Conservation (phyloP, 805 yeast species). For the Kodamaea nitidulidarum region DNA sequence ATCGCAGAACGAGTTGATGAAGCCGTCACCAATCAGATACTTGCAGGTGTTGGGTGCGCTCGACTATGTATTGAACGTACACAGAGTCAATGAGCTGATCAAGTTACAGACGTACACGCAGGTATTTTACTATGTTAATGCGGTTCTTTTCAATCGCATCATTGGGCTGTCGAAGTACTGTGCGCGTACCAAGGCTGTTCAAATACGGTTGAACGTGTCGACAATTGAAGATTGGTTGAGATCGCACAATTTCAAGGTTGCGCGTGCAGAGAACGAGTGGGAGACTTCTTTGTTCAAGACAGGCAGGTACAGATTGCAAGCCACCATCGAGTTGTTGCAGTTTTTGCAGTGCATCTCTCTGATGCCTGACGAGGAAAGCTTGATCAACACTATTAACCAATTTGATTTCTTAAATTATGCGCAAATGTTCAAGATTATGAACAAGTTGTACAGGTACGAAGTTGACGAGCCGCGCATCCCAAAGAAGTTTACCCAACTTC, state of each 20-base stretch:
- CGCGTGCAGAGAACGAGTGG: conserved; percentile 13
- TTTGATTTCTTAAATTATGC: conserved; percentile 58
- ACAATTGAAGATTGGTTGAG: conserved; percentile 92
- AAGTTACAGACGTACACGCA: conserved; percentile 74
- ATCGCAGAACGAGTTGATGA: conserved; percentile 68
- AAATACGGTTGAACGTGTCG: conserved; percentile 80
- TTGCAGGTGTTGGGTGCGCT: conserved; percentile 87
- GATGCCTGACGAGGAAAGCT: conserved; percentile 59
- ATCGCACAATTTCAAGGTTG: conserved; percentile 46
- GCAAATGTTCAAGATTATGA: conserved; percentile 64
- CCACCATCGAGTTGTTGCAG: conserved; percentile 75
- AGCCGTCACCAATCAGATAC: conserved; percentile 83
- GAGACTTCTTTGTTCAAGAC: conserved; percentile 54
- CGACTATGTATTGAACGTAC: conserved; percentile 77
- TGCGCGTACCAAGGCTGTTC: conserved; percentile 82
- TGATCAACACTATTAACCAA: conserved; percentile 49
- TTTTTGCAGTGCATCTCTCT: conserved; percentile 87
- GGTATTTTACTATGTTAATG: conserved; percentile 73
- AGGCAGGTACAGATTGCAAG: conserved; percentile 63
- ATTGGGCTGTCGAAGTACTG: conserved; percentile 64
- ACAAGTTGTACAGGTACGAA: conserved; percentile 77
- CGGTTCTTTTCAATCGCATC: conserved; percentile 68
- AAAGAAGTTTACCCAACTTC: conserved; percentile 24
- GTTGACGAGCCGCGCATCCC: conserved; percentile 70
- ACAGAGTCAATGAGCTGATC: conserved; percentile 73